Conservation (phyloP, 2,329 filamentous ascomycete species). For the Elsinoe necatrix region DNA sequence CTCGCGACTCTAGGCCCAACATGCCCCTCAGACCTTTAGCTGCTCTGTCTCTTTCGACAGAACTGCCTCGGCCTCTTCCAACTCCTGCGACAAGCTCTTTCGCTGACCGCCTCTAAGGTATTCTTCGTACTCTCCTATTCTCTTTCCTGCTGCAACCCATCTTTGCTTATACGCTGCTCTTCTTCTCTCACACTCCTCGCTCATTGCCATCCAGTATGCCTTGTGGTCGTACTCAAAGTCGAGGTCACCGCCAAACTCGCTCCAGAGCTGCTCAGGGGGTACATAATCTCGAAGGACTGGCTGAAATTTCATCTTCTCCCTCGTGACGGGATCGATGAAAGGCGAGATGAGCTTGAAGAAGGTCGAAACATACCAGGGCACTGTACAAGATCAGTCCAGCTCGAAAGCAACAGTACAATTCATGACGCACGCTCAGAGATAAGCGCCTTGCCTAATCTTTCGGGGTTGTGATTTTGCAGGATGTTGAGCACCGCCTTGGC, state of each 20-base stretch:
- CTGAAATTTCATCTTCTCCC: constrained; percentile 96
- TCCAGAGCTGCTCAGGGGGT: constrained; percentile 73
- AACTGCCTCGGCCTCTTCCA: constrained; percentile 18
- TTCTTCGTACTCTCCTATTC: constrained; percentile 76
- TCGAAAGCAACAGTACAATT: too few species aligned
- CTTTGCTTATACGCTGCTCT: constrained; percentile 55
- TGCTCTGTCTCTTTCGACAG: constrained; percentile 18
- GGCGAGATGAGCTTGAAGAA: constrained; percentile 96
- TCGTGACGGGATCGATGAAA: constrained; percentile 91
- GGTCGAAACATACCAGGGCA: constrained; percentile 81
- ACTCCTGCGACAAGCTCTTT: constrained; percentile 22
- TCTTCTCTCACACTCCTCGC: constrained; percentile 58
- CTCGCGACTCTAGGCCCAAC: too few species aligned
- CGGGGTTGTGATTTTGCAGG: constrained; percentile 91
- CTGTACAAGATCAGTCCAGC: constrained; percentile 36
- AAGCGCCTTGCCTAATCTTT: constrained; percentile 78
- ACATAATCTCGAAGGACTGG: constrained; percentile 79
- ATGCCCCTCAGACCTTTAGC: constrained; percentile 17
- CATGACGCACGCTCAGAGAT: constrained; percentile 68
- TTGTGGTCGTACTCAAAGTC: constrained; percentile 88
- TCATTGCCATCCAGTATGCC: constrained; percentile 80
- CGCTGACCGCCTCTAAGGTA: constrained; percentile 67
- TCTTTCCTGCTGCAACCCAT: constrained; percentile 73
- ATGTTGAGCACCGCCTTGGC: constrained; percentile 82
- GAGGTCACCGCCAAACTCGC: constrained; percentile 66